These are phyloP conservation scores for Ilyonectria sp. DNA, from an alignment of 2,329 filamentous ascomycete genomes.

Conservation along the genomic window DNA sequence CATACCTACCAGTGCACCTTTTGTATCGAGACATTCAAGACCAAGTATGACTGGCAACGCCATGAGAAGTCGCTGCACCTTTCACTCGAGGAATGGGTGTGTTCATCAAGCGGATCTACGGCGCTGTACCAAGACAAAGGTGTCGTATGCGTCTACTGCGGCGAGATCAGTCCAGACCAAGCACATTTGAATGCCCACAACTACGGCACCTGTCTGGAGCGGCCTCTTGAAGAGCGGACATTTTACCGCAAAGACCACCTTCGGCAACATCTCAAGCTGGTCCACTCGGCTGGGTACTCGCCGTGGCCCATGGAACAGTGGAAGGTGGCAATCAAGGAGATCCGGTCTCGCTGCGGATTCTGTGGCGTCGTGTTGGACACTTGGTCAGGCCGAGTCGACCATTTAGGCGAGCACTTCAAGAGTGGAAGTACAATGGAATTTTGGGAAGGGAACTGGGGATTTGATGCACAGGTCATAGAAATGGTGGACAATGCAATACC, in stretches of 20 bases:
- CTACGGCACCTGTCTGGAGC: slow-evolving; percentile 63
- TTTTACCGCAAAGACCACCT: slow-evolving; percentile 60
- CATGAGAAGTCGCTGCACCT: slow-evolving; percentile 64
- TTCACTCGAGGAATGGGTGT: slow-evolving; percentile 62
- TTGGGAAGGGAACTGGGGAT: slow-evolving; percentile 59
- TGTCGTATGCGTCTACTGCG: slow-evolving; percentile 53
- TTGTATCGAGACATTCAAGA: slow-evolving; percentile 60
- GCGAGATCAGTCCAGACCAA: slow-evolving; percentile 46
- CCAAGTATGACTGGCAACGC: slow-evolving; percentile 61
- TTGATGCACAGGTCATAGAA: slow-evolving; percentile 53
- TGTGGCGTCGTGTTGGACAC: slow-evolving; percentile 53
- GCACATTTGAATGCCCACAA: slow-evolving; percentile 53
- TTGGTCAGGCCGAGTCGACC: slow-evolving; percentile 54
- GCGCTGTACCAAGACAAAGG: too few species aligned
- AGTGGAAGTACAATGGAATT: slow-evolving; percentile 55
- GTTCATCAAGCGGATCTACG: slow-evolving; percentile 54
- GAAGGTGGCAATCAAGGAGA: slow-evolving; percentile 50
- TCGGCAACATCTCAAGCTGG: slow-evolving; percentile 56
- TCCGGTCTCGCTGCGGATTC: slow-evolving; percentile 29
- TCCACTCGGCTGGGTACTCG: slow-evolving; percentile 57
- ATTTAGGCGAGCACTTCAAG: slow-evolving; percentile 58
- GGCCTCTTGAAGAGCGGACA: slow-evolving; percentile 57
- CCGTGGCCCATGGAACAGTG: slow-evolving; percentile 60
- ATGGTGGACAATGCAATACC: slow-evolving; percentile 58
- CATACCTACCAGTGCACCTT: slow-evolving; percentile 57